Evolutionary conservation across 768 basidiomycete species (phyloP), one percentile per base, ranked within the genome.

Genomic region (Suillus americanus): DNA sequence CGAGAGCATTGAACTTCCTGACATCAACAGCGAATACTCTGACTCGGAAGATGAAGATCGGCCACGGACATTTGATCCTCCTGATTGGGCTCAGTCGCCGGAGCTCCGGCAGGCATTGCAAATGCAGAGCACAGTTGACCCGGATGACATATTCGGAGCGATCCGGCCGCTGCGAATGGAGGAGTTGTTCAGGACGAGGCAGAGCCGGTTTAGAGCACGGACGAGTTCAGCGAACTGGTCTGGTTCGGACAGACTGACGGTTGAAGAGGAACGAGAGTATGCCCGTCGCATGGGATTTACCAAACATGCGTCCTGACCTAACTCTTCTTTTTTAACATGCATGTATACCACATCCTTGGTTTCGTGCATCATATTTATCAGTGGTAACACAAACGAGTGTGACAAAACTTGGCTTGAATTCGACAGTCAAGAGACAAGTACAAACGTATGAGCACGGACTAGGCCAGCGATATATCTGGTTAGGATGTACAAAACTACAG

Each of bases 141-240:
- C 92, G 3, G 92, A 94, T 74, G 90, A 94, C 65, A 89, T 99
- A 61, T 99, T 99, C 70, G 97, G 97, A 12, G 86, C 87, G 9
- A 90, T 99, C 69, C 85, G 86, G 64, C 92, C 92, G 6, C 78
- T 98, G 62, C 83, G 81, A 66, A 97, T 99, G 95, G 95, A 96
- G 68, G 95, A 98, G 72, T 83, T 99, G 67, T 99, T 99, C 84
- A 85, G 87, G 70, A 83, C 80, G 33, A 82, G 88, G 66, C 89
- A 87, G 20, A 91, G 89, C 68, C 85, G 90, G 59, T 97, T 97
- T 81, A 83, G 96, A 64, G 90, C 92, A 8, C 83, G 97, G 55
- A 93, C 94, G 10, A 96, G 94, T 71, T 96, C 94, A 13, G 97
- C 97, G 40, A 97, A 97, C 74, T 99, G 97, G 97, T 85, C 88